Conservation (phyloP, 108 stramenopile species). For the Pseudonitzschia delicatissima region DNA sequence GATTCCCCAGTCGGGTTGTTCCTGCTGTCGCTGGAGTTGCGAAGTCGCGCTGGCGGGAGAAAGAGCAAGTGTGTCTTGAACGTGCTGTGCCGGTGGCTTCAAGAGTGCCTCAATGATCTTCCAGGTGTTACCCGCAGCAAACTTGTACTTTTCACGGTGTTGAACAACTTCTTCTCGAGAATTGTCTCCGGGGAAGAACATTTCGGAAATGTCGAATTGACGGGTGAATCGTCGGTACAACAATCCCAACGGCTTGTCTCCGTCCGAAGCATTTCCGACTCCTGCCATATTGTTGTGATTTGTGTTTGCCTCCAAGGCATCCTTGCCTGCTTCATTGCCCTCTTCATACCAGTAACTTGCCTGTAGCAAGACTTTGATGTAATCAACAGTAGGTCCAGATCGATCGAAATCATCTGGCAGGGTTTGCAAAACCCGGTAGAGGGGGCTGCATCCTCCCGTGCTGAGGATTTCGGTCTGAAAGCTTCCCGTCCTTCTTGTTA, state of each 20-base stretch:
- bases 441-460: conserved; percentile 33
- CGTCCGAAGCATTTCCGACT: conserved; percentile 40
- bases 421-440: conserved; percentile 60
- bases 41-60: not conserved
- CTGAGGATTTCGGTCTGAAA: not conserved
- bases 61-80: not conserved
- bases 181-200: conserved; percentile 87
- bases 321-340: not conserved
- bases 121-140: conserved; percentile 82
- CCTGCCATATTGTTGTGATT: conserved; percentile 22
- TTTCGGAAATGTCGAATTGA: conserved; percentile 83
- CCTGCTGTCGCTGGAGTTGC: not conserved
- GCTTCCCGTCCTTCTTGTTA: not conserved
- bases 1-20: conserved; percentile 39
- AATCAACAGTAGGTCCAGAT: conserved; percentile 61
- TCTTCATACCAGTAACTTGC: conserved; percentile 6
- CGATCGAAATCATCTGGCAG: conserved; percentile 71
- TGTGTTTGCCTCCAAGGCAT: not conserved
- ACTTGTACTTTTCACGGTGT: conserved; percentile 72
- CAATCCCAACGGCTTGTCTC: conserved; percentile 73
- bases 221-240: conserved; percentile 78
- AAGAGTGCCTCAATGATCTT: conserved; percentile 74
- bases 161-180: conserved; percentile 71
- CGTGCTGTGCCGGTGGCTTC: conserved; percentile 25
- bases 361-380: conserved; percentile 25